Conservation (phyloP, 352 stramenopile species). For the Globisporangium megalacanthum region DNA sequence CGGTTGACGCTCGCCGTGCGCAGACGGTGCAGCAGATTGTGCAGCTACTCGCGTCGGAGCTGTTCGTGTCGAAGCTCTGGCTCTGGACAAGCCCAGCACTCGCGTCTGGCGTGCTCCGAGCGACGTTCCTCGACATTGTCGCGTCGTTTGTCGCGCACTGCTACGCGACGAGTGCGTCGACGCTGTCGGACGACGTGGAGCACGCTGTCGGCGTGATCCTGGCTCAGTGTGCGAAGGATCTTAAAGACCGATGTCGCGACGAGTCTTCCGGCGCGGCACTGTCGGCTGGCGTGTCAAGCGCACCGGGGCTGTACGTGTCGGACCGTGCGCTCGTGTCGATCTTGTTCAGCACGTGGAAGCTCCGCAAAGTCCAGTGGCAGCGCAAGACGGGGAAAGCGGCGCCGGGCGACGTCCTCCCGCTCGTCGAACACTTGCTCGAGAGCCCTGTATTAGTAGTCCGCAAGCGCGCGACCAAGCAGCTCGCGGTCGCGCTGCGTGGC, state of each 20-base stretch:
- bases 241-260: constrained; percentile 19
- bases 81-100: constrained; percentile 26
- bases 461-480: constrained; percentile 52
- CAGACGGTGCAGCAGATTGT: constrained; percentile 21
- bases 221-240: constrained; percentile 22
- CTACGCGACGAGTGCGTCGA: constrained; percentile 9
- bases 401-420: not conserved
- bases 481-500: constrained; percentile 23
- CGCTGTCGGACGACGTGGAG: constrained; percentile 12
- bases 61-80: constrained; percentile 46
- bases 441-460: constrained; percentile 50
- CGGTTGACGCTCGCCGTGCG: constrained; percentile 3
- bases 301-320: constrained; percentile 35
- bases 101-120: constrained; percentile 36
- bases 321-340: constrained; percentile 46
- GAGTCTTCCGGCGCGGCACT: not conserved
- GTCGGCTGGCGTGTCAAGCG: not conserved
- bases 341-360: constrained; percentile 23
- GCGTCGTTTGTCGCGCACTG: constrained; percentile 35
- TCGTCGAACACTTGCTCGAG: constrained; percentile 33
- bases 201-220: constrained; percentile 16
- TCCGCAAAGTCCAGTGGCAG: constrained; percentile 9
- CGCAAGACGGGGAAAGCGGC: constrained; percentile 4
- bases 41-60: constrained; percentile 19
- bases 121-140: constrained; percentile 45